Percentiles rank a stretch among this genome's conserved stretches.
phyloP scores from a whole-genome alignment of 2,329 filamentous ascomycete genomes.

The Sclerotinia subarctica region DNA sequence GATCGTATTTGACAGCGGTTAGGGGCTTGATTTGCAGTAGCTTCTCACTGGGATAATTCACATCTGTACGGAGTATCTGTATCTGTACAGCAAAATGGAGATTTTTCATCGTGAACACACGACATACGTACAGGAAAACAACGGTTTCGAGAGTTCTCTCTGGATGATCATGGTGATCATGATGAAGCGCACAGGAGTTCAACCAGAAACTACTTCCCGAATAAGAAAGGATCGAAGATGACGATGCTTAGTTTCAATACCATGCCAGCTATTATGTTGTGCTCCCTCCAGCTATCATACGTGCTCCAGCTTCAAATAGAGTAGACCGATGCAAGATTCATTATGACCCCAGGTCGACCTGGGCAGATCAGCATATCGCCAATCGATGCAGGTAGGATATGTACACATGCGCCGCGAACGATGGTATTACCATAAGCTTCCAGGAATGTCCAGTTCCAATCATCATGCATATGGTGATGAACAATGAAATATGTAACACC shows the following conservation, averaged over 20 bases:
- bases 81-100: neutral
- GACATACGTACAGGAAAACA: neutral
- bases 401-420: slow-evolving; percentile 7
- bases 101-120: slow-evolving; percentile 14
- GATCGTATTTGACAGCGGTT: slow-evolving; percentile 23
- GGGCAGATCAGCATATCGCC: slow-evolving; percentile 4
- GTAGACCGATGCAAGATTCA: neutral
- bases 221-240: slow-evolving; percentile 10
- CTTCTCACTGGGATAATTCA: neutral
- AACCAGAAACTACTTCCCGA: neutral
- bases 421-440: slow-evolving; percentile 17
- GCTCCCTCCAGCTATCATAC: neutral
- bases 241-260: neutral
- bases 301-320: slow-evolving; percentile 1
- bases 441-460: neutral
- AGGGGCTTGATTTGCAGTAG: slow-evolving; percentile 13
- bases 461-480: slow-evolving; percentile 6
- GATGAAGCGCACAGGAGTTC: neutral
- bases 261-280: neutral
- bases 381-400: slow-evolving; percentile 3
- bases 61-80: neutral
- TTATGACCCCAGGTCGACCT: neutral
- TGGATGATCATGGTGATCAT: slow-evolving; percentile 11
- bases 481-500: neutral
- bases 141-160: neutral